Percentiles rank a stretch among this genome's conserved stretches.
Evolutionary conservation across 495 filamentous ascomycete genomes (phyloP).

Genomic region (Aspergillus wentii): DNA sequence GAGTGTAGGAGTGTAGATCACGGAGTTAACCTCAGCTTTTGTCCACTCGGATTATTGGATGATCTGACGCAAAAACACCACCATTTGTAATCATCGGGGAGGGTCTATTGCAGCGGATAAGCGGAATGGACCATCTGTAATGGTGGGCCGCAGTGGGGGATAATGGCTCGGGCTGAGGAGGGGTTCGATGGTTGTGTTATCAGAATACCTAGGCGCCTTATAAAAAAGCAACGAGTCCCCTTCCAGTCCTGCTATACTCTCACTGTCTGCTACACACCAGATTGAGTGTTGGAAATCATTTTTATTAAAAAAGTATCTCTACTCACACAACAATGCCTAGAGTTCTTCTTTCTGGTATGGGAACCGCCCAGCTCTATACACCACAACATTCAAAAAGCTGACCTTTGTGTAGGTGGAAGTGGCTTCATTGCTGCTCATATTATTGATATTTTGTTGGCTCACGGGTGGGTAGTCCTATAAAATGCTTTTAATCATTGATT

Average conservation of each 20-base stretch:
- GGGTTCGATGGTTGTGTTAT: conserved; percentile 2
- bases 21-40: no score
- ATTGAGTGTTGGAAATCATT: neutral
- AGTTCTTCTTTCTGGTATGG: conserved; percentile 39
- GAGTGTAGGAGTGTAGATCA: no score
- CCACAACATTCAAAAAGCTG: conserved; percentile 2
- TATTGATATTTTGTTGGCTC: conserved; percentile 66
- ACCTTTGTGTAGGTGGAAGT: conserved; percentile 45
- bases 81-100: conserved; percentile 5
- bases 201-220: no score
- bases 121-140: no score
- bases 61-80: conserved; percentile 10
- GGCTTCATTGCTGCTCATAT: conserved; percentile 80
- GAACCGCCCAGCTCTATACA: neutral
- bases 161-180: conserved; percentile 1
- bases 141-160: conserved; percentile 12
- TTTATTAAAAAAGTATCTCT: neutral
- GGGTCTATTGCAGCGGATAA: conserved; percentile 4
- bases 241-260: no score
- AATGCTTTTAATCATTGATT: neutral
- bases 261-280: no score
- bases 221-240: no score
- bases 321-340: conserved; percentile 29
- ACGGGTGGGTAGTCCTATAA: conserved; percentile 33
- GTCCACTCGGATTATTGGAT: no score